Base-by-base conservation (phyloP, 2,329 filamentous ascomycete species). In the Aspergillus sp. region DNA sequence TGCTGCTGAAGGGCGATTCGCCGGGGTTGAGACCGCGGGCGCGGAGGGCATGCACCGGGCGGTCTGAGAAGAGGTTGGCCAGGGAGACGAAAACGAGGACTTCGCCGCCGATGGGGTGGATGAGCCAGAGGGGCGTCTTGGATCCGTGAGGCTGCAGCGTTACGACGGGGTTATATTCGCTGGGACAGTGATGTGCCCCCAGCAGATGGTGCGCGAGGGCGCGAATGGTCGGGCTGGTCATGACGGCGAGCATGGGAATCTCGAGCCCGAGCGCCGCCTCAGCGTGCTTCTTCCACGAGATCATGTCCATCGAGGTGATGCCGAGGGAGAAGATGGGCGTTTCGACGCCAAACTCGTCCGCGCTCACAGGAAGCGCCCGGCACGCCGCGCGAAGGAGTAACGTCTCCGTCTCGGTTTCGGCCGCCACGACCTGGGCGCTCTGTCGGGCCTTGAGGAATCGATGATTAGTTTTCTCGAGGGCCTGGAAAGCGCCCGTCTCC, bases 401-500 rank as follows among this genome's bases (percentile, higher is more conserved):
- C 14, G 34, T 13, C 13, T 43, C 40, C 40, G 19, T 43, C 11
- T 43, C 17, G 4, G 20, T 23, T 10, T 4, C 17, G 40, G 40
- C n/a, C 13, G 40, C 1, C n/a, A 23, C 19, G 13, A 43, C 17
- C 3, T 3, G 11, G 2, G 20, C 9, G 17, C 16, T 5, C 19
- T 23, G 14, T 16, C 17, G 20, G n/a, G n/a, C 13, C 11, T 43
- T 19, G 4, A 43, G n/a, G 4, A 20, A 17, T 14, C 17, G 17
- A 19, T 43, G 9, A 16, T 43, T 19, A 5, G 17, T 13, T 7
- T 23, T 13, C 13, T 23, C 17, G 40, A 20, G 10, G 4, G 14
- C 77, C 78, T 58, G 78, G 78, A 10, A 83, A 52, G 0, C 77
- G 76, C 3, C 80, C 66, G 59, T 69, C 68, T 13, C 57, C 49